Base-by-base conservation (phyloP, 805 yeast genomes). In the Cyberlindnera meyerae region DNA sequence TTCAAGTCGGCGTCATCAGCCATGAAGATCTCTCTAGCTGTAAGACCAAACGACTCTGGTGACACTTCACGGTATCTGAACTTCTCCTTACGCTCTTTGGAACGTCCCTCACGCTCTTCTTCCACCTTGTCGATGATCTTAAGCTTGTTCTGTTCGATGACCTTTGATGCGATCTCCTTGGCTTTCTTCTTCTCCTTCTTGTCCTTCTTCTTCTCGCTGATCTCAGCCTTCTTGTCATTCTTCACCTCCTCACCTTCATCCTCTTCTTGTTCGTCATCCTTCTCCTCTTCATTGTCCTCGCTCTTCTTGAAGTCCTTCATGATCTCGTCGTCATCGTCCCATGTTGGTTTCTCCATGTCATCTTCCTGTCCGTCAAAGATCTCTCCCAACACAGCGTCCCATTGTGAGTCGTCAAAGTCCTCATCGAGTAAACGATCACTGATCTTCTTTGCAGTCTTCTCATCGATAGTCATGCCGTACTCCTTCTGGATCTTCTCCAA, bases 21-120 rank as follows among this genome's bases (percentile, higher is more conserved):
- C 40, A 86, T 64, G 36, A 93, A 67, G 32, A 93, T 93, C 51
- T 93, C 98, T 44, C 93, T 71, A 0, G 93, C 73, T 0, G 84
- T 70, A 33, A 93, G 69, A 11, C 97, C 97, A 63, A 75, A 93
- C 8, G 88, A 66, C 53, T 93, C 97, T 8, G 98, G 97, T 1
- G 96, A 88, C 4, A 93, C 97, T 51, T 88, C 95, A 52, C 97
- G 75, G 57, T 93, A 93, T 51, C 78, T 79, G 71, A 93, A 90
- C 37, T 68, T 72, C 3, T 66, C 68, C 5, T 59, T 70, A 29
- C 60, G 60, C 8, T 66, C 60, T 20, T 65, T 63, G 1, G 77
- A 66, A 43, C 88, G 79, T 34, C 85, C 75, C 48, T 77, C 76
- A 44, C 66, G 58, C 39, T 70, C 81, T 42, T 71, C 72, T 45